Percentiles rank a stretch among this genome's conserved stretches.
These are phyloP conservation scores for Leccinum uliginosum DNA, from an alignment of 768 basidiomycete species.

Conservation along the genomic window DNA sequence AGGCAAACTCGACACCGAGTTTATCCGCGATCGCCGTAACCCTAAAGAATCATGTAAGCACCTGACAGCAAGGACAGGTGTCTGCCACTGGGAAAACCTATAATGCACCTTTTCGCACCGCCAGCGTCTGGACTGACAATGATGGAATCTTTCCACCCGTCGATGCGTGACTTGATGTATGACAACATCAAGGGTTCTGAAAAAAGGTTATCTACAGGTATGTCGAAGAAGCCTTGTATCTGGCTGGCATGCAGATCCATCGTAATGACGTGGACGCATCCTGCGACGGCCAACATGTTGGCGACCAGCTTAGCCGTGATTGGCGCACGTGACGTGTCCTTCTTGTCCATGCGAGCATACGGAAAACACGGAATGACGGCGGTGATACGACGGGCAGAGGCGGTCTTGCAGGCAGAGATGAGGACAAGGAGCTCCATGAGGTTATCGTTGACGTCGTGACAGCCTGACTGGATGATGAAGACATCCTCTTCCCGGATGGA, in stretches of 20 bases:
- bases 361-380: slow-evolving; percentile 98
- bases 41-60: slow-evolving; percentile 38
- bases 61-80: neutral
- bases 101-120: slow-evolving; percentile 92
- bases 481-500: slow-evolving; percentile 97
- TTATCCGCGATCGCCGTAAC: slow-evolving; percentile 95
- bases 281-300: slow-evolving; percentile 95
- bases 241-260: slow-evolving; percentile 98
- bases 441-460: slow-evolving; percentile 89
- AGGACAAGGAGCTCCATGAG: slow-evolving; percentile 99
- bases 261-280: slow-evolving; percentile 98
- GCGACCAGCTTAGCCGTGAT: slow-evolving; percentile 98
- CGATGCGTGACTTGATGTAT: slow-evolving; percentile 85
- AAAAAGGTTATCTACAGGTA: slow-evolving; percentile 96
- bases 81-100: slow-evolving; percentile 6
- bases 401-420: slow-evolving; percentile 96
- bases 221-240: slow-evolving; percentile 98
- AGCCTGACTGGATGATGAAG: slow-evolving; percentile 94
- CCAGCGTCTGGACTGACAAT: slow-evolving; percentile 98
- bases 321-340: slow-evolving; percentile 92
- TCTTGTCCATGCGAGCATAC: slow-evolving; percentile 96
- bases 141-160: slow-evolving; percentile 82
- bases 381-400: slow-evolving; percentile 91
- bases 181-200: slow-evolving; percentile 93
- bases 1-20: slow-evolving; percentile 89